A percentile compares a stretch with the other conserved stretches of the same genome.
Conservation (phyloP, 179 eudicot genomes). For the Silene noctiflora region DNA sequence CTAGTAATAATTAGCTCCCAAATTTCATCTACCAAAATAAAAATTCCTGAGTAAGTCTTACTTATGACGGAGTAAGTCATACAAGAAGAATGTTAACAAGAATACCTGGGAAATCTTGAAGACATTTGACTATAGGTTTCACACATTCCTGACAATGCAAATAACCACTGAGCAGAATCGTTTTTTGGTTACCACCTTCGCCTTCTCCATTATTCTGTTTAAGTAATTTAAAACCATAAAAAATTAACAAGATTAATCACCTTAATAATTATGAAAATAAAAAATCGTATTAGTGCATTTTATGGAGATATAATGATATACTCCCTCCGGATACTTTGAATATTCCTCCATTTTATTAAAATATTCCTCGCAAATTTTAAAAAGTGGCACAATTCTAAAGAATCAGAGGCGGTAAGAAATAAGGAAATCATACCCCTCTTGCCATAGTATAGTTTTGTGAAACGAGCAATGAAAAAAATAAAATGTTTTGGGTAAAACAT, state of each 20-base stretch:
- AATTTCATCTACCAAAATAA: too few relatives aligned
- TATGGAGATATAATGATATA: too few relatives aligned
- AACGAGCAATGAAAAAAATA: not conserved
- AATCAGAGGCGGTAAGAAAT: not conserved
- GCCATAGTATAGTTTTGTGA: not conserved
- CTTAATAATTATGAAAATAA: not conserved
- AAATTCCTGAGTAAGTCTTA: too few relatives aligned
- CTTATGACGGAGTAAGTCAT: too few relatives aligned
- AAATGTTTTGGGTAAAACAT: not conserved
- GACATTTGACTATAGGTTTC: constrained; percentile 18
- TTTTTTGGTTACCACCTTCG: not conserved
- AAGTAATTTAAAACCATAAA: not conserved
- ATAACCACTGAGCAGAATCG: constrained; percentile 18
- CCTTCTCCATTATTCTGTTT: constrained; percentile 15
- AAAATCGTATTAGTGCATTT: too few relatives aligned
- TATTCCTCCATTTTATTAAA: too few relatives aligned
- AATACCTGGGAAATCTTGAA: constrained; percentile 21
- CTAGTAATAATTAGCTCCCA: too few relatives aligned
- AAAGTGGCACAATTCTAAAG: too few relatives aligned
- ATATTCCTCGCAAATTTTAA: too few relatives aligned
- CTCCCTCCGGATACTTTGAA: too few relatives aligned
- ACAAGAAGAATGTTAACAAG: too few relatives aligned
- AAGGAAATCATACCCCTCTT: not conserved
- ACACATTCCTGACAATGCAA: constrained; percentile 30
- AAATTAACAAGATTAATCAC: not conserved